Conservation (phyloP, 129 eudicot genomes). For the Logfia minima region DNA sequence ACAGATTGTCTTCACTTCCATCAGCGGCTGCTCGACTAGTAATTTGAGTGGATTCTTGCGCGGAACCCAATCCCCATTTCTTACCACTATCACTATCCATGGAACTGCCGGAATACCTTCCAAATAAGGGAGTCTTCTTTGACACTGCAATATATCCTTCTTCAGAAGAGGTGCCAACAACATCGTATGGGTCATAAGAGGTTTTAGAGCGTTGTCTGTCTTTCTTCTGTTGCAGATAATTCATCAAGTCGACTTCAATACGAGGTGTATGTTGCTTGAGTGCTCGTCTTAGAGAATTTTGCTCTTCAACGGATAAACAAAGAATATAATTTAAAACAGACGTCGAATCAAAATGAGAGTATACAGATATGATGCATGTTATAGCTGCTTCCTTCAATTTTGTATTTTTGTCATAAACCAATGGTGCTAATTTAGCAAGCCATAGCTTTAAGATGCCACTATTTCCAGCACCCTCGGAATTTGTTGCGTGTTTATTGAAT, state of each 20-base stretch:
- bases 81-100: constrained; percentile 82
- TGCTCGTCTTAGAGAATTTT: constrained; percentile 91
- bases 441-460: constrained; percentile 78
- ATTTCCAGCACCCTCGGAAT: constrained; percentile 75
- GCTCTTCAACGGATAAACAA: constrained; percentile 94
- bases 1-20: constrained; percentile 44
- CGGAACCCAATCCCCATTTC: constrained; percentile 68
- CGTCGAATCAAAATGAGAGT: constrained; percentile 73
- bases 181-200: constrained; percentile 78
- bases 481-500: constrained; percentile 72
- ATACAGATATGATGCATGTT: constrained; percentile 88
- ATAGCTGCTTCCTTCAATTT: constrained; percentile 88
- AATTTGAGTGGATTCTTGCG: constrained; percentile 48
- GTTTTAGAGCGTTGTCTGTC: constrained; percentile 78
- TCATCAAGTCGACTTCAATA: constrained; percentile 97
- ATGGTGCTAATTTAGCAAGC: constrained; percentile 87
- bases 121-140: constrained; percentile 64
- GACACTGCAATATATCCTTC: constrained; percentile 75
- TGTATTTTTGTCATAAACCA: constrained; percentile 82
- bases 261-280: constrained; percentile 96
- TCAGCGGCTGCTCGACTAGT: constrained; percentile 41
- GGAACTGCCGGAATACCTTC: constrained; percentile 80
- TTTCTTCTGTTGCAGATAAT: constrained; percentile 85
- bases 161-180: constrained; percentile 84
- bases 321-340: constrained; percentile 78